Evolutionary conservation across 371 early-diverging fungal genomes (phyloP), one percentile per base, ranked within the genome.

Genomic region (Circinella minor): DNA sequence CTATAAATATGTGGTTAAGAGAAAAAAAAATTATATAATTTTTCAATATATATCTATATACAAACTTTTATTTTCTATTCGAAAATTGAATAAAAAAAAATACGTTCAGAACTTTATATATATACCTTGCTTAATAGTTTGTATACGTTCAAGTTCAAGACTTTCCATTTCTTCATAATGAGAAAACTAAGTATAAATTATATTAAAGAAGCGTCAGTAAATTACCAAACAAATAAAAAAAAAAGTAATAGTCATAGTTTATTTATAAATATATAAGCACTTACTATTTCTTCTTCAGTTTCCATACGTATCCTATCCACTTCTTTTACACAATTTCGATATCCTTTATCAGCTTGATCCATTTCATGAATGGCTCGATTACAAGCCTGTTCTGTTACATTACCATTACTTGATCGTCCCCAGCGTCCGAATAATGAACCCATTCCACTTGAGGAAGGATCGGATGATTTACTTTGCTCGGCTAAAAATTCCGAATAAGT

Each of bases 281-380:
- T 81, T 86, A 90, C 90, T 77, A 93, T 59, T 47, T 80, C 71
- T 78, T 91, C 89, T 76, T 93, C 92, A 5, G 87, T 80, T 17
- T 80, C 80, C 51, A 88, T 81, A 55, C 93, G 88, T 61, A 86
- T 80, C 13, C 71, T 71, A 57, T 93, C 93, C 1, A 86, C 86
- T 47, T 81, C 82, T 61, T 70, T 72, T 15, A 91, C 90, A 3
- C 88, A 75, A 47, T 80, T 74, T 38, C 82, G 74, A 75, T 92
- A 92, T 6, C 74, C 71, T 43, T 77, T 81, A 74, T 91, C 90
- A 8, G 87, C 88, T 59, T 87, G 84, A 6, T 86, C 78, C 77
- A 77, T 78, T 9, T 77, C 77, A 3, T 69, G 69, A 10, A 70
- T 36, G 18, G 55, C 38, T 3, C n/a, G 48, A 11, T 70, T 36